Base-by-base conservation (phyloP, 2,329 filamentous ascomycete species). In the Ophiostoma sp. region DNA sequence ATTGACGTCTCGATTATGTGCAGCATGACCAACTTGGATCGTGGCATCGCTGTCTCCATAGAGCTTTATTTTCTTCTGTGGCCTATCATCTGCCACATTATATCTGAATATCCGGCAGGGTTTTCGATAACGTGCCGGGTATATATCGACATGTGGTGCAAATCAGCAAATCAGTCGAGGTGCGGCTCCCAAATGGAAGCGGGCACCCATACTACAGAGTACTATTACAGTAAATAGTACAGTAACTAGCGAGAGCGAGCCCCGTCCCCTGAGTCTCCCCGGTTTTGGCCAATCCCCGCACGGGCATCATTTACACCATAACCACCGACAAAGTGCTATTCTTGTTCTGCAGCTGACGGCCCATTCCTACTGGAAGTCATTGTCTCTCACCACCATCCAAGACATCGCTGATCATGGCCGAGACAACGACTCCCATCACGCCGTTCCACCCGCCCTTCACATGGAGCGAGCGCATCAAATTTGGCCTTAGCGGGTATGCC, bases 401-500 rank as follows among this genome's bases (percentile, higher is more conserved):
- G 54, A 27, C 54, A 62, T 62, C 57, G 27, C 57, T 62, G 13
- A 57, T 33, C 27, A 62, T 62, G 57, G 57, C 57, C 57, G 57
- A 62, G 5, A 62, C n/a, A 15, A 17, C 57, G 27, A 27, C 20
- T 48, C 52, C 57, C 7, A 8, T 62, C 27, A 41, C 54, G 66
- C 57, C 66, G 20, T 35, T 35, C 11, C 70, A 68, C 23, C 67
- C 69, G 41, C 69, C 69, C 6, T 64, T 68, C 35, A 62, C 70
- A 64, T 67, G 62, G 70, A 17, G 20, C 33, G 57, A 69, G 5
- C 67, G 35, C 8, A 3, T 69, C 17, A 15, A 33, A 7, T 69
- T 39, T 36, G 48, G 52, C 39, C 20, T 69, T 15, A 48, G 70
- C 36, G 71, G 64, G 13, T 72, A 71, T n/a, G 57, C 35, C 57